Evolutionary conservation across 192 early-diverging fungal species (phyloP), one percentile per base, ranked within the genome.

Genomic region (Entomortierella chlamydospora): DNA sequence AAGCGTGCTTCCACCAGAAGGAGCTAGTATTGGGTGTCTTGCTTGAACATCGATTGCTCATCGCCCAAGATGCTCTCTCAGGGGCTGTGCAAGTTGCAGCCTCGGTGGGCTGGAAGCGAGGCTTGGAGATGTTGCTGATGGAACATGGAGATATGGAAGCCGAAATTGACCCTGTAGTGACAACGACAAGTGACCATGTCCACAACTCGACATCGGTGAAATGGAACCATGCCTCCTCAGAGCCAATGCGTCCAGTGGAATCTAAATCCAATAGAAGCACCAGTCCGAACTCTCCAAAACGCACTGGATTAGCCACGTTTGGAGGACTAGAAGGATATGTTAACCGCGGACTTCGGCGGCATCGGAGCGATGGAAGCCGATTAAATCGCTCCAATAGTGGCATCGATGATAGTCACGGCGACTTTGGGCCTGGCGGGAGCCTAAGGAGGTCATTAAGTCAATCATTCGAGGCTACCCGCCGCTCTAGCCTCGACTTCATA

Each of bases 1-100:
- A 79, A 33, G 63, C 68, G 11, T 79, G 76, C 42, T 79, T 61
- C 43, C 76, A 79, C n/a, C 12, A 25, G 26, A 79, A 79, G 23
- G 76, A 70, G 49, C 5, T 31, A 0, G 26, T 79, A 15, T 41
- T 79, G 5, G 25, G 7, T 20, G 63, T 70, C 9, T 11, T 79
- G 0, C 60, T 79, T 28, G 68, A 79, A 15, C 63, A 79, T 39
- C 68, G 76, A 4, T 33, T 70, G 6, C 33, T 79, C 30, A 64
- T 79, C 18, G 76, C 76, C 9, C 76, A 79, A 42, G 76, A 79
- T 55, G 76, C 76, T 12, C 49, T 79, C 12, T 59, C 76, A 25
- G 76, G 76, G 4, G 76, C 76, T 1, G 76, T 79, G 0, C 76
- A 79, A 9, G 76, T 79, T 0, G 76, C 76, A 1, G 76, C 62